Percentiles rank a stretch among this genome's conserved stretches.
phyloP scores from a whole-genome alignment of 2,329 filamentous ascomycete species.

The Hymenoscyphus salicellus region DNA sequence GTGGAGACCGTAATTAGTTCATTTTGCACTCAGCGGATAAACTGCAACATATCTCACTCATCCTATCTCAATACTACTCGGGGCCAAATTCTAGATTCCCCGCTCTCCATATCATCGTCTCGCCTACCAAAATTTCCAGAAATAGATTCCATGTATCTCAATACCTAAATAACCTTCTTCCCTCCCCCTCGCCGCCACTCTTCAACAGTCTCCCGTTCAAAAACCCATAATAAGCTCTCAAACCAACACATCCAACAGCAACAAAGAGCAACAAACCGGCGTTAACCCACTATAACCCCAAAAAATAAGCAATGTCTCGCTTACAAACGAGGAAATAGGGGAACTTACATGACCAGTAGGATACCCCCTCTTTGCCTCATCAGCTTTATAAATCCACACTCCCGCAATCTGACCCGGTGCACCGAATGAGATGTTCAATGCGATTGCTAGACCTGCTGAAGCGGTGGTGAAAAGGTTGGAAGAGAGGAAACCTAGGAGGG shows the following conservation, averaged over 20 bases:
- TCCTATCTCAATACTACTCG: no score
- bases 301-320: not conserved
- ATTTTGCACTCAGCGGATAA: no score
- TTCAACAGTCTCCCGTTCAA: conserved; percentile 38
- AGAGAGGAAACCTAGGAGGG: conserved; percentile 44
- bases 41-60: no score
- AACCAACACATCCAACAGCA: conserved; percentile 49
- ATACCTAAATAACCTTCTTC: conserved; percentile 23
- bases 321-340: not conserved
- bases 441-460: conserved; percentile 65
- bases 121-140: not conserved
- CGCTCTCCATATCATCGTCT: not conserved
- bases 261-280: conserved; percentile 59
- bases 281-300: conserved; percentile 50
- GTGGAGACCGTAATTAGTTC: no score
- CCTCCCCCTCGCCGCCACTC: conserved; percentile 3
- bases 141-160: not conserved
- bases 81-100: not conserved
- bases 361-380: conserved; percentile 59
- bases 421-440: conserved; percentile 66
- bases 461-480: conserved; percentile 62
- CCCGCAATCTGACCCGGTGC: conserved; percentile 69
- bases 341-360: conserved; percentile 57
- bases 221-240: conserved; percentile 56
- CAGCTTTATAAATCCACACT: conserved; percentile 69